A percentile compares a stretch with the other conserved stretches of the same genome.
phyloP scores from a whole-genome alignment of 257 asterid genomes.

The Asclepias syriaca region DNA sequence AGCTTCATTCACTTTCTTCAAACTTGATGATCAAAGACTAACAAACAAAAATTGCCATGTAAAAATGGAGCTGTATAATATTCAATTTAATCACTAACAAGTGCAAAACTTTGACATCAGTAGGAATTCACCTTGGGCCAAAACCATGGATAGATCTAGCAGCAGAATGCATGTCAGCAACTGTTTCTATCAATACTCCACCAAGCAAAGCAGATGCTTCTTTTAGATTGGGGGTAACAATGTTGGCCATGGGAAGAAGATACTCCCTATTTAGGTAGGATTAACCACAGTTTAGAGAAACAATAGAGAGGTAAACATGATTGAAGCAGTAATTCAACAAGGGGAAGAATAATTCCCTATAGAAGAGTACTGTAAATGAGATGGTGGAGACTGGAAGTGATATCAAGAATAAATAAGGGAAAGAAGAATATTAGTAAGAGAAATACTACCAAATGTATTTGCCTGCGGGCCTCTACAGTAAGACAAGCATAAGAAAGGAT shows the following conservation, averaged over 20 bases:
- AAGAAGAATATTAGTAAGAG: not conserved
- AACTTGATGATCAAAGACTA: not conserved
- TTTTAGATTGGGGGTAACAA: constrained; percentile 86
- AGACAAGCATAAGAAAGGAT: not conserved
- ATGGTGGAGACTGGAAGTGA: not conserved
- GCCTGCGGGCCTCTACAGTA: not conserved
- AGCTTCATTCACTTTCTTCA: not conserved
- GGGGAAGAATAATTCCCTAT: not conserved
- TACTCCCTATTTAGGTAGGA: constrained; percentile 46
- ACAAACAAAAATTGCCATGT: not conserved
- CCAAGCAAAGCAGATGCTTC: constrained; percentile 92
- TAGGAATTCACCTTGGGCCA: constrained; percentile 71
- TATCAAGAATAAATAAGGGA: not conserved
- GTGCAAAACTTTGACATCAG: constrained; percentile 1
- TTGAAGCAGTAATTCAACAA: not conserved
- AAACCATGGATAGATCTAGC: constrained; percentile 71
- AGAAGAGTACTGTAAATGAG: not conserved
- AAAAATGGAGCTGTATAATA: not conserved
- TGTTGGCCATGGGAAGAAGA: constrained; percentile 85
- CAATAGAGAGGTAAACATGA: not conserved
- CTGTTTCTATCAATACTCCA: constrained; percentile 55
- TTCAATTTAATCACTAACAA: not conserved
- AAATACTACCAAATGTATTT: not conserved
- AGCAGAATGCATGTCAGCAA: constrained; percentile 88
- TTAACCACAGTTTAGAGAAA: constrained; percentile 5